Percentiles rank a stretch among this genome's conserved stretches.
Conservation (phyloP, 129 eudicot species). For the Artemisia argyi region DNA sequence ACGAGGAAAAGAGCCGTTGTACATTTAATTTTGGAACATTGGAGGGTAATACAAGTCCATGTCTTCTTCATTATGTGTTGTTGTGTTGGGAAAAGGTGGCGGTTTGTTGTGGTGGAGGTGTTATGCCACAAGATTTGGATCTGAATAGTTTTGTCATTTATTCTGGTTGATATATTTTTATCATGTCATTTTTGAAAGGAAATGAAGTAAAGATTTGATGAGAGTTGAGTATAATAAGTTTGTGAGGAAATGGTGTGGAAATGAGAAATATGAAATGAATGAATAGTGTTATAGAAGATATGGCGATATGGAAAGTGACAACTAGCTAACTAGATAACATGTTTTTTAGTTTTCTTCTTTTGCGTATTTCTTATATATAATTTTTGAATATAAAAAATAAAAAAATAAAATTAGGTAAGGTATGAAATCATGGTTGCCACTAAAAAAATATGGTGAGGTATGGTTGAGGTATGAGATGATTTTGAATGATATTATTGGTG, state of each 20-base stretch:
- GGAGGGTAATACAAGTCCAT: slow-evolving; percentile 38
- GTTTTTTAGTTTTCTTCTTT: slow-evolving; percentile 9
- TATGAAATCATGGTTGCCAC: too few relatives aligned
- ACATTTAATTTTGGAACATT: too few relatives aligned
- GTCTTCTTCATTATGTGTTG: slow-evolving; percentile 28
- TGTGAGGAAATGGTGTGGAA: not conserved
- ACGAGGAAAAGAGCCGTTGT: too few relatives aligned
- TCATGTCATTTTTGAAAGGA: not conserved
- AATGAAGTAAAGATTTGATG: not conserved
- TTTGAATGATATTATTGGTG: too few relatives aligned
- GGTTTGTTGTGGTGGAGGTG: slow-evolving; percentile 24
- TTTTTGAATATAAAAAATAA: too few relatives aligned
- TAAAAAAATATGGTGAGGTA: too few relatives aligned
- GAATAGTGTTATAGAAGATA: slow-evolving; percentile 26
- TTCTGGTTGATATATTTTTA: not conserved
- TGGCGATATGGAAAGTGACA: slow-evolving; percentile 38
- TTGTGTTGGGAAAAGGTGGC: slow-evolving; percentile 30
- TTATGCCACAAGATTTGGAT: too few relatives aligned
- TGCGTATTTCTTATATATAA: not conserved
- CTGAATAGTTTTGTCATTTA: too few relatives aligned
- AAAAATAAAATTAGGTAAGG: too few relatives aligned
- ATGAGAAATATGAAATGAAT: slow-evolving; percentile 16
- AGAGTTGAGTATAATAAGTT: not conserved
- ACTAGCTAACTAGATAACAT: not conserved
- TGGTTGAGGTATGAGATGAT: too few relatives aligned